These are phyloP conservation scores for Tolypocladium ovalisporum DNA, from an alignment of 2,329 filamentous ascomycete species.

Conservation along the genomic window DNA sequence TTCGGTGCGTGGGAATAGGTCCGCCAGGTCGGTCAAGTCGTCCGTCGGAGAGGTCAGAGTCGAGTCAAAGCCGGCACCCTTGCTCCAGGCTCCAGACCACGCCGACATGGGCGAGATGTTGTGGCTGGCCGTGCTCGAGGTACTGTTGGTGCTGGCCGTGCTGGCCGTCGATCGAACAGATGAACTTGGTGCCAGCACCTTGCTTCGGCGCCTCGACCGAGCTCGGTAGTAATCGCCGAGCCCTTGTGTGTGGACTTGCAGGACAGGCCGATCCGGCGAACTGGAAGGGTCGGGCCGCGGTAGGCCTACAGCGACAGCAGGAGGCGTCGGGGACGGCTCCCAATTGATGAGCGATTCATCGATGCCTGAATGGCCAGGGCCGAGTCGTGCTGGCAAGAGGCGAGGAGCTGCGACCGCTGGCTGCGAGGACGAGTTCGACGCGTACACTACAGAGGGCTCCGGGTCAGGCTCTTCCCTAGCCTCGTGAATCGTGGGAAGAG, in stretches of 20 bases:
- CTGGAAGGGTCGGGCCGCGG: slow-evolving; percentile 8
- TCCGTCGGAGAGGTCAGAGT: slow-evolving; percentile 35
- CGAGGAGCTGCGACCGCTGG: background rate
- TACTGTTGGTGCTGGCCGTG: slow-evolving; percentile 26
- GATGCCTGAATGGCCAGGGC: slow-evolving; percentile 6
- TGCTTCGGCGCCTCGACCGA: slow-evolving; percentile 23
- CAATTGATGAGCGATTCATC: slow-evolving; percentile 15
- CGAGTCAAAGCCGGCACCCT: slow-evolving; percentile 28
- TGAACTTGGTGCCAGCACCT: slow-evolving; percentile 33
- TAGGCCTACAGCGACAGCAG: slow-evolving; percentile 13
- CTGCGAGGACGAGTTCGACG: background rate
- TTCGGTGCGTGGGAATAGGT: slow-evolving; percentile 14
- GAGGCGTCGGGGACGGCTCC: slow-evolving; percentile 11
- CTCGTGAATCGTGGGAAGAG: slow-evolving; percentile 18
- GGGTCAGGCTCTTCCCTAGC: slow-evolving; percentile 9
- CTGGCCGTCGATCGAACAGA: slow-evolving; percentile 35
- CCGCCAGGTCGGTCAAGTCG: slow-evolving; percentile 22
- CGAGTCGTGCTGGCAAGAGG: slow-evolving; percentile 11
- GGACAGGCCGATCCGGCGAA: slow-evolving; percentile 18
- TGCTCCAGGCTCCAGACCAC: slow-evolving; percentile 28
- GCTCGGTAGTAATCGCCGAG: slow-evolving; percentile 18
- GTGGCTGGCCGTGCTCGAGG: slow-evolving; percentile 25
- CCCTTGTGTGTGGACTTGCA: slow-evolving; percentile 27
- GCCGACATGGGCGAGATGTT: slow-evolving; percentile 37
- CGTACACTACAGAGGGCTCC: slow-evolving; percentile 5